Evolutionary conservation across 108 stramenopile species (phyloP), one percentile per base, ranked within the genome.

Genomic region (Ochromonas danica): DNA sequence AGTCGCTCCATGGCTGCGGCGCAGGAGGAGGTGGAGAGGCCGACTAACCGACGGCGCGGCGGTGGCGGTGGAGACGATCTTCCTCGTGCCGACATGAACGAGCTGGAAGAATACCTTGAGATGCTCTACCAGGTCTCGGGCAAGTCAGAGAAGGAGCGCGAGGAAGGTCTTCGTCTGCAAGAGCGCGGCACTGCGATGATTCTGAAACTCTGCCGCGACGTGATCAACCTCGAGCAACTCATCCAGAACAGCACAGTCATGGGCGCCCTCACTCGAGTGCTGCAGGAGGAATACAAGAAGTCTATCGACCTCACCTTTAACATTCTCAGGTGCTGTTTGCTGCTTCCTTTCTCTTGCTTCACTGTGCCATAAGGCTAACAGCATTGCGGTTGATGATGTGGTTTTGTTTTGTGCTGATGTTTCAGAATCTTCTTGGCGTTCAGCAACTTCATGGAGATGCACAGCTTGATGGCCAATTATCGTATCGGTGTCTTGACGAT

Each of bases 401-500:
- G 17, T 57, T 57, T 57, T 57, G 22, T 10, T 22, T 17, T 57
- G 51, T 10, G 10, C 22, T 51, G 45, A 51, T 51, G 45, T 51
- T 51, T 14, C 45, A 75, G 72, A 17, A 81, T 88, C 1, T 89
- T 90, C 36, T 75, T 88, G 40, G 74, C 84, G 41, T 89, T 90
- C 57, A 86, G 85, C 40, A 89, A 88, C 79, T 89, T 89, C 71
- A 70, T 83, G 62, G 86, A 90, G 78, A 87, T 89, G 87, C 90
- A 90, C 61, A 63, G 42, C 2, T 78, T 86, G 41, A 80, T 90
- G 0, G 82, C 86, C 40, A 88, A 62, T 17, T 86, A 89, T 36
- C 61, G 85, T 0, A 86, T 88, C 0, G 89, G 89, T 0, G 80
- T 67, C 71, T 67, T 88, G 62, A 85, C 82, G 33, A 81, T 88